Conservation (phyloP, 1,284 basidiomycete species). For the Chiua sp. region DNA sequence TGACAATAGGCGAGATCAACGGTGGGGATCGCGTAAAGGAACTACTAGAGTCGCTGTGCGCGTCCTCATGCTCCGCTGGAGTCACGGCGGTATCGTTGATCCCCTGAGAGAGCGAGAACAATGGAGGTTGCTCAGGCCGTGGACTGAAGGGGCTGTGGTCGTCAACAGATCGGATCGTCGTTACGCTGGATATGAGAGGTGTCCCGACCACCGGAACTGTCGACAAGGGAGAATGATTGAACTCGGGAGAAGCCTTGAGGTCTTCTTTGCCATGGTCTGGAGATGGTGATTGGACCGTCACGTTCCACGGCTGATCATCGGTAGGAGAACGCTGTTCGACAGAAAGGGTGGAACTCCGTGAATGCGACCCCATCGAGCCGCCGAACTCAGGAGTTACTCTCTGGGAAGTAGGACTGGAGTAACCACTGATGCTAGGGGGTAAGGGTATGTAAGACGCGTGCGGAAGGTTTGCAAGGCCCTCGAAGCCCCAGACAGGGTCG, state of each 20-base stretch:
- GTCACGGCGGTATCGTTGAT: slow-evolving; percentile 2
- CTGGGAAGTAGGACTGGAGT: slow-evolving; percentile 37
- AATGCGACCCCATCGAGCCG: slow-evolving; percentile 27
- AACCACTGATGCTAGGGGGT: slow-evolving; percentile 37
- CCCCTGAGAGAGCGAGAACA: slow-evolving; percentile 29
- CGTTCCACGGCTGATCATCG: slow-evolving; percentile 23
- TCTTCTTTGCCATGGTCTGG: slow-evolving; percentile 12
- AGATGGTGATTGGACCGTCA: slow-evolving; percentile 14
- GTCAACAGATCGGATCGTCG: slow-evolving; percentile 18
- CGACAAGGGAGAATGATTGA: slow-evolving; percentile 39
- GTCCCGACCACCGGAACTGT: slow-evolving; percentile 38
- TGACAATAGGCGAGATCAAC: slow-evolving; percentile 37
- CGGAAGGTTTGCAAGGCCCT: slow-evolving; percentile 28
- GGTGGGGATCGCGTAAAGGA: slow-evolving; percentile 35
- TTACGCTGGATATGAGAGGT: slow-evolving; percentile 25
- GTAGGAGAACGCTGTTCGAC: slow-evolving; percentile 36
- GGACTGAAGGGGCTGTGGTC: slow-evolving; percentile 37
- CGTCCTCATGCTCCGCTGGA: slow-evolving; percentile 16
- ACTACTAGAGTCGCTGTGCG: slow-evolving; percentile 24
- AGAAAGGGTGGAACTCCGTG: slow-evolving; percentile 39
- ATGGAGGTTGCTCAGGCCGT: slow-evolving; percentile 26
- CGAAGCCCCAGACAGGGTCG: slow-evolving; percentile 35
- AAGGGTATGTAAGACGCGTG: slow-evolving; percentile 37
- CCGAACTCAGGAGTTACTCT: slow-evolving; percentile 16
- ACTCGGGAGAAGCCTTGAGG: slow-evolving; percentile 22